Evolutionary conservation across 345 rosid species (phyloP), one percentile per base, ranked within the genome.

Genomic region (Ceriops zippeliana): DNA sequence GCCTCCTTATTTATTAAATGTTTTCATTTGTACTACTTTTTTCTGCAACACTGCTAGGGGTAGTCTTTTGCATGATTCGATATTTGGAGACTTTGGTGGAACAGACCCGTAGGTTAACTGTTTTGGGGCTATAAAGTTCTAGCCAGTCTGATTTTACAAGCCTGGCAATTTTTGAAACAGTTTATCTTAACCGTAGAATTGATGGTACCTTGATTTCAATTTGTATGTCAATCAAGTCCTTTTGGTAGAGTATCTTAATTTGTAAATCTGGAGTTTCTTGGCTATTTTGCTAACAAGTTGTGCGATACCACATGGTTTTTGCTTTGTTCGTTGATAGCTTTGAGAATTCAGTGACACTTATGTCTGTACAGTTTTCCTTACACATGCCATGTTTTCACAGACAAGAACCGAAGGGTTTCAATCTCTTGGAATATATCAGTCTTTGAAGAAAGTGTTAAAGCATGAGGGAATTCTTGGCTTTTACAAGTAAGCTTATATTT

Each of bases 381-480:
- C 65, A n/a, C 30, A 10, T 27, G 3, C 28, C 30, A 11, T 42
- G 49, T 4, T 76, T 64, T 68, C 66, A 61, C 68, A 95, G 99
- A 91, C 97, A 35, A 88, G 99, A 82, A 88, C 93, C 13, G 82
- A 77, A 67, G 96, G 96, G 3, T 91, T 88, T 74, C 89, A 78
- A 67, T 83, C 93, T 67, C 88, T 90, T 67, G 96, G 97, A 24
- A 87, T 95, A 62, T 78, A 74, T 65, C 87, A 84, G 69, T 86
- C 96, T 70, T 70, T 91, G 30, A 85, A 82, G 85, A 91, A 87
- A 86, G 70, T 95, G 67, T 74, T 86, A 56, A 87, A 86, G 77
- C 89, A 85, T 69, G 99, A 91, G 47, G 99, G 99, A 53, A 70
- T 90, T 80, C 78, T 62, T 34, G 99, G 99, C 53, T 90, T 95